Conservation (phyloP, 2,329 filamentous ascomycete genomes). For the Colletotrichum karsti region DNA sequence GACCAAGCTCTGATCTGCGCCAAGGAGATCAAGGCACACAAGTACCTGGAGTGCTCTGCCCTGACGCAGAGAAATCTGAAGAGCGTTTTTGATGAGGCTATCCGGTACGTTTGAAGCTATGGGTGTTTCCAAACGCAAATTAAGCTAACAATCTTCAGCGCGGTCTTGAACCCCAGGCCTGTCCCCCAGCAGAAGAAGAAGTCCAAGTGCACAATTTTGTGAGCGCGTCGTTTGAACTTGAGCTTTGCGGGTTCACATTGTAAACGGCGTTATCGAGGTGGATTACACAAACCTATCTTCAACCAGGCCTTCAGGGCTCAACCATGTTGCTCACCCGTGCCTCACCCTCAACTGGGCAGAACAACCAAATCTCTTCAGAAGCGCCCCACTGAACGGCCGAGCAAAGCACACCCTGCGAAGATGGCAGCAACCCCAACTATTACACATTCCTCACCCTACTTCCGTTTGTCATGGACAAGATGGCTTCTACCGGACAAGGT, state of each 20-base stretch:
- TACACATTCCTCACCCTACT: background rate
- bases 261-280: constrained; percentile 20
- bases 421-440: constrained; percentile 3
- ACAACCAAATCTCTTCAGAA: constrained; percentile 4
- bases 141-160: constrained; percentile 53
- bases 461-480: background rate
- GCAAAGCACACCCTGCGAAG: constrained; percentile 10
- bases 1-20: constrained; percentile 89
- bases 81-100: constrained; percentile 98
- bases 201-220: constrained; percentile 76
- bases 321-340: constrained; percentile 18
- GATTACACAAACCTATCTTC: constrained; percentile 7
- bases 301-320: constrained; percentile 7
- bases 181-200: constrained; percentile 67
- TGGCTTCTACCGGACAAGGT: background rate
- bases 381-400: background rate
- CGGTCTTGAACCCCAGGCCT: constrained; percentile 75
- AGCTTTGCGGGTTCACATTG: constrained; percentile 20
- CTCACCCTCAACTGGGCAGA: constrained; percentile 10
- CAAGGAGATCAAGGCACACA: constrained; percentile 94
- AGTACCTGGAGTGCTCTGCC: constrained; percentile 98
- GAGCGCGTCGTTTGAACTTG: constrained; percentile 37
- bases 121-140: constrained; percentile 30
- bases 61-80: constrained; percentile 97
- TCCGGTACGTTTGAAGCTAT: constrained; percentile 72